phyloP scores from a whole-genome alignment of 2,329 filamentous ascomycete genomes.

The Samsoniella hepiali region DNA sequence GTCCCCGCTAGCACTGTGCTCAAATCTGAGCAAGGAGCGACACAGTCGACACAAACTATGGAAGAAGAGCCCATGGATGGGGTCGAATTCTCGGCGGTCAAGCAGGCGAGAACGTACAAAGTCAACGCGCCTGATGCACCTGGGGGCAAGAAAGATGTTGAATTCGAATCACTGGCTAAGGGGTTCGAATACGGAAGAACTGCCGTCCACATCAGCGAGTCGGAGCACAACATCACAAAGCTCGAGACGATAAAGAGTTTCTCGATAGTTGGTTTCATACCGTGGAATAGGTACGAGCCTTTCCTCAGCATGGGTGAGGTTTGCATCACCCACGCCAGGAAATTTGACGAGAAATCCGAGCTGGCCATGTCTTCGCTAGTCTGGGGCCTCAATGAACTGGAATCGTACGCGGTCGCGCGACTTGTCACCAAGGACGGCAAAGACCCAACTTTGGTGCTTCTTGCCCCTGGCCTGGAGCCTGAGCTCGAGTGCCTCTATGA shows the following conservation, averaged over 20 bases:
- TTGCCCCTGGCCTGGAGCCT: slow-evolving; percentile 75
- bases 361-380: slow-evolving; percentile 87
- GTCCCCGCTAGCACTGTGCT: slow-evolving; percentile 73
- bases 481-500: slow-evolving; percentile 86
- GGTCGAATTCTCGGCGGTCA: slow-evolving; percentile 65
- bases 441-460: slow-evolving; percentile 70
- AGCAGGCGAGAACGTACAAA: slow-evolving; percentile 74
- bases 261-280: slow-evolving; percentile 84
- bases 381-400: slow-evolving; percentile 79
- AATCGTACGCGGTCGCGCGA: slow-evolving; percentile 81
- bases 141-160: slow-evolving; percentile 78
- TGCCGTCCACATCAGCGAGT: slow-evolving; percentile 82
- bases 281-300: slow-evolving; percentile 71
- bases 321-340: slow-evolving; percentile 73
- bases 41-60: slow-evolving; percentile 52
- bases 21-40: slow-evolving; percentile 46
- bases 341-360: slow-evolving; percentile 74
- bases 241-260: slow-evolving; percentile 73
- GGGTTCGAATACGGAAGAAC: slow-evolving; percentile 93
- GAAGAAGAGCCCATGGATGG: slow-evolving; percentile 48
- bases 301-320: slow-evolving; percentile 82
- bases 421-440: slow-evolving; percentile 82
- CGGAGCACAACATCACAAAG: slow-evolving; percentile 84
- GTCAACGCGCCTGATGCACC: slow-evolving; percentile 71
- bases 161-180: slow-evolving; percentile 80